Evolutionary conservation across 345 rosid species (phyloP).

Genomic region (Arabidopsis suecica): DNA sequence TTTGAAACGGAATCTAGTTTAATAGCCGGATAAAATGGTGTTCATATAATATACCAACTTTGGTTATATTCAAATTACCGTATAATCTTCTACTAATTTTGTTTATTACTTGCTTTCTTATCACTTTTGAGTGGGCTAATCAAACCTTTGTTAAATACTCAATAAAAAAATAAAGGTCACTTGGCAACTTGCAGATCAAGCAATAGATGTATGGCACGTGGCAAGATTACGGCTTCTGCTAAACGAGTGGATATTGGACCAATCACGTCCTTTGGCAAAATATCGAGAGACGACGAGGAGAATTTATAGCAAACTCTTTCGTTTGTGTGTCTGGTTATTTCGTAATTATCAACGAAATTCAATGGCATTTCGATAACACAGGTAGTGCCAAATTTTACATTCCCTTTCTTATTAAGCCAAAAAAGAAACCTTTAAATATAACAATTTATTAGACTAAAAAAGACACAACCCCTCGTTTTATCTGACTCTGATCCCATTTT

Average conservation of each 20-base stretch:
- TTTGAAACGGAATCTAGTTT: not conserved
- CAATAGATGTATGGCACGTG: slow-evolving; percentile 24
- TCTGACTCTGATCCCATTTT: slow-evolving; percentile 23
- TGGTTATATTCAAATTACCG: not conserved
- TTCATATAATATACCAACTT: not conserved
- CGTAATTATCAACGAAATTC: not conserved
- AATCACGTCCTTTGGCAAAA: slow-evolving; percentile 14
- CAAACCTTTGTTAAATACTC: not conserved
- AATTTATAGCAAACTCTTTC: not conserved
- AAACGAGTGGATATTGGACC: slow-evolving; percentile 20
- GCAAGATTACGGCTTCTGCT: not conserved
- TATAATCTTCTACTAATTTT: too few species aligned
- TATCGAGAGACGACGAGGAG: slow-evolving; percentile 21
- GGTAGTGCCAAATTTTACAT: slow-evolving; percentile 36
- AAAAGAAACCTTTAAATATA: slow-evolving; percentile 10
- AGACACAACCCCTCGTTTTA: slow-evolving; percentile 35
- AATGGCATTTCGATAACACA: slow-evolving; percentile 14
- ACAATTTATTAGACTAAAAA: not conserved
- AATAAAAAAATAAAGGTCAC: not conserved
- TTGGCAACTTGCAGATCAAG: slow-evolving; percentile 20
- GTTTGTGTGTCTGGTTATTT: not conserved
- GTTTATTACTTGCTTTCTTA: too few species aligned
- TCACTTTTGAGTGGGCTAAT: too few species aligned
- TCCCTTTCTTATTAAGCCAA: slow-evolving; percentile 18
- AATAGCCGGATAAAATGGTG: not conserved